A percentile compares a stretch with the other conserved stretches of the same genome.
Evolutionary conservation across 2,329 filamentous ascomycete species (phyloP).

Genomic region (Pseudomassariella vexata): DNA sequence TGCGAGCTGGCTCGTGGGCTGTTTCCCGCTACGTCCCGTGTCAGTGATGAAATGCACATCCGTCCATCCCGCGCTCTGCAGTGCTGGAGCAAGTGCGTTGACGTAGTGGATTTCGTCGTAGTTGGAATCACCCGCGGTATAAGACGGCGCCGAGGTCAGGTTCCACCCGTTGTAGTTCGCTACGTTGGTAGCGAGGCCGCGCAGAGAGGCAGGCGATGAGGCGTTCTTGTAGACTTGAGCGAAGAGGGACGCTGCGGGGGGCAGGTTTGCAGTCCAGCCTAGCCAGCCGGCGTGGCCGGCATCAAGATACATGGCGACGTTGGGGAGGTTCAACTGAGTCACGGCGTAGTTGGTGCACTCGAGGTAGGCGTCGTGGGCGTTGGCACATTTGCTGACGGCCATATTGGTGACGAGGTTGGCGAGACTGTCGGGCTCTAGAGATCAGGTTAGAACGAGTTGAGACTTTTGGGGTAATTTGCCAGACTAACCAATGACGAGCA

Average conservation of each 20-base stretch:
- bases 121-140: conserved; percentile 34
- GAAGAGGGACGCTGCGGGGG: conserved; percentile 40
- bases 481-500: conserved; percentile 37
- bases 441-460: too few relatives aligned
- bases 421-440: conserved; percentile 50
- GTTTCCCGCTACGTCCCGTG: conserved; percentile 29
- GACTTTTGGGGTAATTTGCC: too few relatives aligned
- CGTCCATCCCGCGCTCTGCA: conserved; percentile 42
- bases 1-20: conserved; percentile 45
- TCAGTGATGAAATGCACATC: conserved; percentile 29
- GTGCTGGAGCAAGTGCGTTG: conserved; percentile 58
- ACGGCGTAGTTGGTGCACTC: conserved; percentile 46
- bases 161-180: conserved; percentile 51
- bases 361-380: conserved; percentile 41
- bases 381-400: conserved; percentile 42
- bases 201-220: conserved; percentile 41
- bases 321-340: conserved; percentile 44
- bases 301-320: conserved; percentile 54
- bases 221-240: conserved; percentile 43
- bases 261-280: conserved; percentile 50
- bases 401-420: conserved; percentile 54
- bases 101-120: conserved; percentile 54
- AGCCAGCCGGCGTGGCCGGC: conserved; percentile 55
- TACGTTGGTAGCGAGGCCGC: conserved; percentile 53
- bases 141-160: conserved; percentile 34